Base-by-base conservation (phyloP, 495 filamentous ascomycete genomes). In the Aspergillus olivimuriae region DNA sequence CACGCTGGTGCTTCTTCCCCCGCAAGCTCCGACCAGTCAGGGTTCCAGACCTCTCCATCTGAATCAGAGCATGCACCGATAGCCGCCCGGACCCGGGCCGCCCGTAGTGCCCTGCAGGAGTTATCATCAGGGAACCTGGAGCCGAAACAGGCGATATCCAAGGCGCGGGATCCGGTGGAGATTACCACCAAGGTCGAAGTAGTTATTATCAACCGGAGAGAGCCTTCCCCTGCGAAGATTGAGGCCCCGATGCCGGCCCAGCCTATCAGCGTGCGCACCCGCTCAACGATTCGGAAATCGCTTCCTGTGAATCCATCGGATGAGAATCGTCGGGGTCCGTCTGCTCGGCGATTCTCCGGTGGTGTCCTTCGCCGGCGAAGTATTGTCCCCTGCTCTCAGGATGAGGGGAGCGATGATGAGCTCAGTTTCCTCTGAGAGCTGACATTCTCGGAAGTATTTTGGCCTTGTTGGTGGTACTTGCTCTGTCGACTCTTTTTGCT, bases 391-490 rank as follows among this genome's bases (percentile, higher is more conserved):
- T 64, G 45, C 33, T 57, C 60, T 6, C 34, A 57, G 18, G 59
- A 66, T 6, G 61, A 63, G 9, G 66, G 63, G 19, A 69, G 66
- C 34, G 69, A 73, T 15, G 69, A 73, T 34, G 68, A 72, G 50
- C 54, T 73, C 15, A 69, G 67, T 46, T 70, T 70, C 50, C 34
- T 70, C 3, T 68, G 41, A 64, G 6, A 28, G 11, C 11, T 28
- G 35, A 20, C 18, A 20, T 20, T 23, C 18, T 38, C 18, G 15
- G n/a, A 2, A 2, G 33, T 14, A 34, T n/a, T 14, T 43, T 43
- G 11, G 33, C 34, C 28, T 41, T 41, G 8, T 41, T 41, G n/a
- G 17, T 7, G 14, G 15, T 35, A n/a, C 23, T 36, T 44, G 22
- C 15, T 35, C 11, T 32, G 18, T 21, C 36, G 4, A 22, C 34